These are phyloP conservation scores for Delonix regia DNA, from an alignment of 306 rosid species.

Conservation along the genomic window DNA sequence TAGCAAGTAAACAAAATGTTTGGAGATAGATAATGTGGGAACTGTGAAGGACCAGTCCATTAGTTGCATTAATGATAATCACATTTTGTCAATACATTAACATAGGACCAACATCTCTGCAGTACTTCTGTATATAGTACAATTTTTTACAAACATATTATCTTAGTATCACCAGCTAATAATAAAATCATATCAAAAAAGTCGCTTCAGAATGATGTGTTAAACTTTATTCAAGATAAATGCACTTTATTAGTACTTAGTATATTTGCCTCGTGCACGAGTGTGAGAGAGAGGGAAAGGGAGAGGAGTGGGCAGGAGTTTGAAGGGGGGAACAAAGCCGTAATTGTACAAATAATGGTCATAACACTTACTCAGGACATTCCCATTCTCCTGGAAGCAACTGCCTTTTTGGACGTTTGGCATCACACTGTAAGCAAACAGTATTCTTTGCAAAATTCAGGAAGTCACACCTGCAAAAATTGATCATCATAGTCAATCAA, in stretches of 20 bases:
- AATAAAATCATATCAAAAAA: not conserved
- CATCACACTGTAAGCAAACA: slow-evolving; percentile 93
- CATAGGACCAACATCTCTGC: not conserved
- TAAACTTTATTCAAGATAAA: slow-evolving; percentile 15
- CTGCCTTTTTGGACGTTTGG: slow-evolving; percentile 97
- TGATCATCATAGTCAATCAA: slow-evolving; percentile 39
- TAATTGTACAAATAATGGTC: slow-evolving; percentile 18
- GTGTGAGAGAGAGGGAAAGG: not conserved
- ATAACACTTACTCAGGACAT: slow-evolving; percentile 85
- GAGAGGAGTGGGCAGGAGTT: not conserved
- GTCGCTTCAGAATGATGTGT: slow-evolving; percentile 6
- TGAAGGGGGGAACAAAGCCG: not conserved
- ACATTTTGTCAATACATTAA: not conserved
- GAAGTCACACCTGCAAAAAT: slow-evolving; percentile 88
- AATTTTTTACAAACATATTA: not conserved
- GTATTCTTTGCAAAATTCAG: slow-evolving; percentile 94
- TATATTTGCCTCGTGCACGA: not conserved
- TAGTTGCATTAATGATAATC: not conserved
- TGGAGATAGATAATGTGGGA: not conserved
- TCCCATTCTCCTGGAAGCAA: slow-evolving; percentile 99
- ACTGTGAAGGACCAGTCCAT: not conserved
- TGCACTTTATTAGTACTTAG: not conserved
- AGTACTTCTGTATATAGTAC: not conserved
- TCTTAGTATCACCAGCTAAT: not conserved
- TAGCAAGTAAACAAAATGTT: not conserved